Base-by-base conservation (phyloP, 2,329 filamentous ascomycete genomes). In the Rutstroemia sp. region DNA sequence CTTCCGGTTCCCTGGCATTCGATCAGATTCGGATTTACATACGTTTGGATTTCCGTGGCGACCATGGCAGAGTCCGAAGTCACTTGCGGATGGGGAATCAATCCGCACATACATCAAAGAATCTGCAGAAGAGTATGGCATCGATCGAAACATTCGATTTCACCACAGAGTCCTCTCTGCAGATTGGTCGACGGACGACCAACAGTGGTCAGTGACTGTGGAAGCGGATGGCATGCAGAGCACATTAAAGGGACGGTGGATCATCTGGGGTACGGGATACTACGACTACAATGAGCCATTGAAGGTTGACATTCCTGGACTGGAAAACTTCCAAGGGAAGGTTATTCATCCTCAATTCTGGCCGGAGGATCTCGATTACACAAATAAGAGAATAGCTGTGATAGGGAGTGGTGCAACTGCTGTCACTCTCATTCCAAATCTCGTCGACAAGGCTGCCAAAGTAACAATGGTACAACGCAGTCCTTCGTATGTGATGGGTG, bases 381-480 rank as follows among this genome's bases (percentile, higher is more conserved):
- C 74, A 12, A 72, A 76, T 70, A 87, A 88, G 58, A 65, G 62
- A 41, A 62, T 67, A 19, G 59, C 65, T 21, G 60, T 67, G 23
- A 63, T 67, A 38, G 62, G 62, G n/a, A 60, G 56, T 10, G 90
- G 90, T 6, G 89, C 90, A 2, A 95, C 90, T 0, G 86, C 88
- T 6, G 72, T 92, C 47, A 94, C 89, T 0, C 75, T 95, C 1
- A 69, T 94, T 1, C 90, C 90, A 0, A 79, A 77, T 49, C 71
- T 95, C 48, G 81, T 82, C 0, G 73, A 86, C 42, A 80, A 78
- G 38, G 87, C 87, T 4, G 72, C 71, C 6, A 79, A 80, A 21
- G 82, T 90, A 38, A 92, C 88, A 1, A 90, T 92, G 81, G 77
- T 95, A 3, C 90, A 95, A 72, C 82, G 90, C 56, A 89, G 83